Percentiles rank a stretch among this genome's conserved stretches.
Conservation (phyloP, 371 early-diverging fungal genomes). For the Blyttiomyces sp. region DNA sequence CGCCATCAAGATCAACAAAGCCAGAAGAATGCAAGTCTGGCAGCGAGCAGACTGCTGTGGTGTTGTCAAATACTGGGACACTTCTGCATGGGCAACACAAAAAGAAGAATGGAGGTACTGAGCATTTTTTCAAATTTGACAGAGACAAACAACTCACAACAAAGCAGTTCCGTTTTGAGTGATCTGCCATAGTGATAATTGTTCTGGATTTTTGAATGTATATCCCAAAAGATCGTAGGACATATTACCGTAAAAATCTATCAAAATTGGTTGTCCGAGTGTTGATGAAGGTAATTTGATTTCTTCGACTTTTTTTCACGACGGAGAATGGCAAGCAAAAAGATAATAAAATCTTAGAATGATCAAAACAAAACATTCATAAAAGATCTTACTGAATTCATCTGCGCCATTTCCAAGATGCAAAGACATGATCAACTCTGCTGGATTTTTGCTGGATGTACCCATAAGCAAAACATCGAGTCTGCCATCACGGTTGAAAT, state of each 20-base stretch:
- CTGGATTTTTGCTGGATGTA: slow-evolving; percentile 33
- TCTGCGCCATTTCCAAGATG: slow-evolving; percentile 67
- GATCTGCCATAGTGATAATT: slow-evolving; percentile 28
- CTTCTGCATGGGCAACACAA: too few species aligned
- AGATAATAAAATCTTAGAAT: neutral
- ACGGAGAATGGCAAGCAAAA: neutral
- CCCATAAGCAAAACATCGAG: slow-evolving; percentile 79
- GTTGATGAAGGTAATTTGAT: neutral
- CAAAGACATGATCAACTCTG: slow-evolving; percentile 62
- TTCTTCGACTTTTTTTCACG: neutral
- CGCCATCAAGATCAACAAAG: slow-evolving; percentile 88
- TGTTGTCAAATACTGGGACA: too few species aligned
- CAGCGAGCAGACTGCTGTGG: slow-evolving; percentile 53
- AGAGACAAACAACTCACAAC: too few species aligned
- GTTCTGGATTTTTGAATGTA: slow-evolving; percentile 24
- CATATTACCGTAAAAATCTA: slow-evolving; percentile 80
- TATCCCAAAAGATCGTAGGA: slow-evolving; percentile 77
- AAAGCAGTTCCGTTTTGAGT: too few species aligned
- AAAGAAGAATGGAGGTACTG: too few species aligned
- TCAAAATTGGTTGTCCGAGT: slow-evolving; percentile 66
- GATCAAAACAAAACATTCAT: neutral
- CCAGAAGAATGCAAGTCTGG: slow-evolving; percentile 83
- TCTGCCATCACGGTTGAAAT: slow-evolving; percentile 82
- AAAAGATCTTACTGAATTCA: slow-evolving; percentile 58
- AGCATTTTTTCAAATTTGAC: too few species aligned